phyloP scores from a whole-genome alignment of 2,329 filamentous ascomycete genomes.

The Nemania sp. region DNA sequence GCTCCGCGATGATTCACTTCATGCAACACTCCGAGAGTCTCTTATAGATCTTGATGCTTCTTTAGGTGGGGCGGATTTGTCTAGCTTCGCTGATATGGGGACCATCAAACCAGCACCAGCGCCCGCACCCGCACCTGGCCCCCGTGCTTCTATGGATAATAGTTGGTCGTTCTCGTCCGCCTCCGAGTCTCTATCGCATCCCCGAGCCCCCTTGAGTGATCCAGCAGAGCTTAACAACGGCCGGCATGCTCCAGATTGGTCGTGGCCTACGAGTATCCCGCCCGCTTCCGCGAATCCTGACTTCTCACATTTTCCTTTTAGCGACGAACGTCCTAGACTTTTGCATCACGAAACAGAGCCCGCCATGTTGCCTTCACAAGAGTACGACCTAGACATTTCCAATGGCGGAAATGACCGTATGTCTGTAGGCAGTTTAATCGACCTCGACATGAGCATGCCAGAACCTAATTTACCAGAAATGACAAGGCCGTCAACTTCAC shows the following conservation, averaged over 20 bases:
- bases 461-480: constrained; percentile 63
- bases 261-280: constrained; percentile 66
- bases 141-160: constrained; percentile 62
- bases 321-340: constrained; percentile 58
- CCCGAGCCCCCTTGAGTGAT: constrained; percentile 66
- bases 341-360: constrained; percentile 66
- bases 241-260: constrained; percentile 67
- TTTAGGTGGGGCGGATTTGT: constrained; percentile 66
- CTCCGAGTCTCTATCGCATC: constrained; percentile 57
- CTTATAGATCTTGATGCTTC: constrained; percentile 74
- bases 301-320: constrained; percentile 63
- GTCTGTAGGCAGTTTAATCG: constrained; percentile 62
- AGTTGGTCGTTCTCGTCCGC: constrained; percentile 59
- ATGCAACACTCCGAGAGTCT: constrained; percentile 68
- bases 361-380: constrained; percentile 55
- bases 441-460: constrained; percentile 66
- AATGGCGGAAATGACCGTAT: constrained; percentile 54
- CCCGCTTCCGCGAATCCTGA: constrained; percentile 67
- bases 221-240: constrained; percentile 66
- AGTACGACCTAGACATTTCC: constrained; percentile 57
- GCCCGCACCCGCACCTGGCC: constrained; percentile 51
- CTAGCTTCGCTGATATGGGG: constrained; percentile 70
- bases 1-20: constrained; percentile 67
- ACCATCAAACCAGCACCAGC: constrained; percentile 64
- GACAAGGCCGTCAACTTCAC: constrained; percentile 66